phyloP scores from a whole-genome alignment of 2,329 filamentous ascomycete genomes.

The Emmonsia crescens region DNA sequence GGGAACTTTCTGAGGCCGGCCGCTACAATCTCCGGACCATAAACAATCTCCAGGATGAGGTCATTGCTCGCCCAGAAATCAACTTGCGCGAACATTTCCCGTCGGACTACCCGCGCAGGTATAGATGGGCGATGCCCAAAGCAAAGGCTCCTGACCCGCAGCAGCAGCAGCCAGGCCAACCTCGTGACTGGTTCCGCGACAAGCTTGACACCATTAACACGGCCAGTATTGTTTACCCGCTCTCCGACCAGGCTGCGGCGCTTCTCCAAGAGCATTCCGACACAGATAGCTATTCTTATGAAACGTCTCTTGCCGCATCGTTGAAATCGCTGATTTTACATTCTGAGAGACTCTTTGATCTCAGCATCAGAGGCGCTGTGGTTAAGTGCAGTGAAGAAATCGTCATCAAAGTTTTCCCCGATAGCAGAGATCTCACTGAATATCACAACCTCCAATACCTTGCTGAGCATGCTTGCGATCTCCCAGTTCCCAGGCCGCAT shows the following conservation, averaged over 20 bases:
- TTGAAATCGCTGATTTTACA: constrained; percentile 4
- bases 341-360: constrained; percentile 6
- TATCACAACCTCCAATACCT: constrained; percentile 6
- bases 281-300: neutral
- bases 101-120: constrained; percentile 3
- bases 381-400: neutral
- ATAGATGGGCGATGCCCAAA: neutral
- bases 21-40: neutral
- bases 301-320: constrained; percentile 1
- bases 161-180: neutral
- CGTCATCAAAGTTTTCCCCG: neutral
- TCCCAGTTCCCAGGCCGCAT: too few relatives aligned
- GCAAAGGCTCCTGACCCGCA: neutral
- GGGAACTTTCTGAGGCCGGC: constrained; percentile 1
- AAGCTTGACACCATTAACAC: constrained; percentile 1
- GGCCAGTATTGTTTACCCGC: constrained; percentile 2
- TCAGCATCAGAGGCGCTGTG: neutral
- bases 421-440: constrained; percentile 2
- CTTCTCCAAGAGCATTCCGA: neutral
- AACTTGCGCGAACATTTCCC: constrained; percentile 2
- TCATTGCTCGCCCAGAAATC: neutral
- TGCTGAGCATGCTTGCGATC: neutral
- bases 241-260: neutral
- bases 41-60: constrained; percentile 2
- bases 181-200: neutral